Evolutionary conservation across 805 yeast species (phyloP).

Genomic region (Groenewaldozyma salmanticensis): DNA sequence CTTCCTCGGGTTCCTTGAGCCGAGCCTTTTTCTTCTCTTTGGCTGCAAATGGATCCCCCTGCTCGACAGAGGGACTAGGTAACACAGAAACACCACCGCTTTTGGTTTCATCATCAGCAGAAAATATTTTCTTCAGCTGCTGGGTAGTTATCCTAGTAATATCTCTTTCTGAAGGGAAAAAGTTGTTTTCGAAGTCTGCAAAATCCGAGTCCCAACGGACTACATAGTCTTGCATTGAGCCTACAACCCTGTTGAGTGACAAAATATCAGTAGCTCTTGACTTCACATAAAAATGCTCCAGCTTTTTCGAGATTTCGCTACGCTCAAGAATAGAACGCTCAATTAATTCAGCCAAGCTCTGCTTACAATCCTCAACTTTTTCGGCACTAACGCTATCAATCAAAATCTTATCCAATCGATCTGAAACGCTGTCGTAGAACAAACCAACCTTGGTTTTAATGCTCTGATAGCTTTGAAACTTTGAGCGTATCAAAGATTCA

Average conservation of each 20-base stretch:
- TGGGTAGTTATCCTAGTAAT: conserved; percentile 82
- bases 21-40: too few relatives aligned
- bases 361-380: conserved; percentile 58
- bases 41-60: neutral
- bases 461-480: conserved; percentile 48
- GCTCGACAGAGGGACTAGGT: conserved; percentile 13
- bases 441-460: conserved; percentile 43
- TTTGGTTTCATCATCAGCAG: conserved; percentile 35
- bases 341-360: conserved; percentile 49
- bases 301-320: conserved; percentile 32
- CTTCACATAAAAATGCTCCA: conserved; percentile 43
- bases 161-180: conserved; percentile 86
- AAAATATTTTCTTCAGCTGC: conserved; percentile 67
- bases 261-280: conserved; percentile 59
- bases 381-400: conserved; percentile 65
- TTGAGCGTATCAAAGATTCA: conserved; percentile 55
- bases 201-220: conserved; percentile 84
- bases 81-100: neutral
- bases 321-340: conserved; percentile 43
- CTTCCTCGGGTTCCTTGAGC: neutral
- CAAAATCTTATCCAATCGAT: conserved; percentile 67
- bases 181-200: conserved; percentile 64
- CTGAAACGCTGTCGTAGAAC: conserved; percentile 66
- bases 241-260: conserved; percentile 55
- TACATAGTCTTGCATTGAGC: conserved; percentile 70